A percentile compares a stretch with the other conserved stretches of the same genome.
These are phyloP conservation scores for Mycena epipterygia DNA, from an alignment of 768 basidiomycete species.

Conservation along the genomic window DNA sequence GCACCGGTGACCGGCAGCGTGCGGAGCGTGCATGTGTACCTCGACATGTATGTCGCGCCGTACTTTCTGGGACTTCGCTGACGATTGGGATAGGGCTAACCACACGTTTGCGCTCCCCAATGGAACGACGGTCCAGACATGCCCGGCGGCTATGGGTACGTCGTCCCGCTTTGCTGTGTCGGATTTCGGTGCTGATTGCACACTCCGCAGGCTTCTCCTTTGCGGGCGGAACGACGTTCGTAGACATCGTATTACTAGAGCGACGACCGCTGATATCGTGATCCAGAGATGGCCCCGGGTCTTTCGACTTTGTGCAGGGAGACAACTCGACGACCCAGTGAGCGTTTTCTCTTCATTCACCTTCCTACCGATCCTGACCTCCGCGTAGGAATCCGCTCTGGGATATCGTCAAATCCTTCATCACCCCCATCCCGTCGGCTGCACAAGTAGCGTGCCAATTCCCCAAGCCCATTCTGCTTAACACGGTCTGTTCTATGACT, in stretches of 20 bases:
- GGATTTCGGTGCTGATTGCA: slow-evolving; percentile 14
- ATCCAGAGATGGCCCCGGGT: slow-evolving; percentile 82
- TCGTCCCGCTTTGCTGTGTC: slow-evolving; percentile 8
- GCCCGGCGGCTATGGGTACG: slow-evolving; percentile 84
- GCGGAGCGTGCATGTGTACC: slow-evolving; percentile 76
- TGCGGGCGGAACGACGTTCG: slow-evolving; percentile 86
- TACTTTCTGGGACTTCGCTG: not conserved
- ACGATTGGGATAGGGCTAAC: slow-evolving; percentile 61
- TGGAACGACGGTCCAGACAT: slow-evolving; percentile 77
- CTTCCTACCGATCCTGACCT: not conserved
- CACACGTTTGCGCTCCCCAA: slow-evolving; percentile 75
- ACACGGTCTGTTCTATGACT: slow-evolving; percentile 62
- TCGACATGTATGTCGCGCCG: slow-evolving; percentile 71
- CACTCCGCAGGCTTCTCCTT: slow-evolving; percentile 71
- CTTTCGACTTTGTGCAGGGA: slow-evolving; percentile 84
- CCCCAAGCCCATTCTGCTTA: slow-evolving; percentile 85
- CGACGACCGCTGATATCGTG: slow-evolving; percentile 9
- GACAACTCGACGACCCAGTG: slow-evolving; percentile 67
- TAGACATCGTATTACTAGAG: slow-evolving; percentile 13
- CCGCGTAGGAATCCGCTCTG: slow-evolving; percentile 50
- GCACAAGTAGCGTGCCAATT: slow-evolving; percentile 78
- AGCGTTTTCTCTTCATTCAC: not conserved
- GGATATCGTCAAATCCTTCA: slow-evolving; percentile 74
- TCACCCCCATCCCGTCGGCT: slow-evolving; percentile 75
- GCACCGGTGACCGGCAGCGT: slow-evolving; percentile 69